phyloP scores from a whole-genome alignment of 352 stramenopile species.

The Globisporangium orthogonon region DNA sequence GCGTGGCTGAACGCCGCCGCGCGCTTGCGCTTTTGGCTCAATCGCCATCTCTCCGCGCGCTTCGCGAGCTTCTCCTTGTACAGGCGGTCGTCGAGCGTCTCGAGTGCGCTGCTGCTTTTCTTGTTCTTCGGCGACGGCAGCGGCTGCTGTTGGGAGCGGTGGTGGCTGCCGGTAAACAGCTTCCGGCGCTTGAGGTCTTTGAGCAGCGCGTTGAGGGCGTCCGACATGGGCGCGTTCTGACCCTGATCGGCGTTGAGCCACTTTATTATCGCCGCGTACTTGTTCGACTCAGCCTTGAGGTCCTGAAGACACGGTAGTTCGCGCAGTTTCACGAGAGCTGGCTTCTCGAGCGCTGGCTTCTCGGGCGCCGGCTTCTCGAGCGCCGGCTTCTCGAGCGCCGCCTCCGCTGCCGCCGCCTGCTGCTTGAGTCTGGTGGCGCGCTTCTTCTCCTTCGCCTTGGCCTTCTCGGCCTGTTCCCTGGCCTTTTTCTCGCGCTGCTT shows the following conservation, averaged over 20 bases:
- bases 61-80: conserved; percentile 17
- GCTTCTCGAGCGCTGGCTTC: conserved; percentile 3
- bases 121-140: conserved; percentile 4
- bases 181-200: conserved; percentile 3
- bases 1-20: conserved; percentile 7
- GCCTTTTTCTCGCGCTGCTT: conserved; percentile 17
- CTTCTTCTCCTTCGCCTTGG: neutral
- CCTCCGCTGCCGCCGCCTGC: conserved; percentile 1
- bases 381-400: neutral
- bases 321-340: conserved; percentile 35
- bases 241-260: conserved; percentile 51
- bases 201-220: conserved; percentile 26
- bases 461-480: conserved; percentile 1
- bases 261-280: conserved; percentile 37
- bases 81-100: conserved; percentile 45
- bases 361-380: neutral
- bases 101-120: conserved; percentile 7
- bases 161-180: neutral
- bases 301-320: conserved; percentile 29
- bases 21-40: conserved; percentile 16
- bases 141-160: neutral
- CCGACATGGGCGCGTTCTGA: conserved; percentile 28
- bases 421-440: conserved; percentile 6
- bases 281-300: conserved; percentile 28
- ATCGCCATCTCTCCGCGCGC: neutral